Evolutionary conservation across 164 flowering plant species (phyloP).

Genomic region (Cinnamomum micranthum): DNA sequence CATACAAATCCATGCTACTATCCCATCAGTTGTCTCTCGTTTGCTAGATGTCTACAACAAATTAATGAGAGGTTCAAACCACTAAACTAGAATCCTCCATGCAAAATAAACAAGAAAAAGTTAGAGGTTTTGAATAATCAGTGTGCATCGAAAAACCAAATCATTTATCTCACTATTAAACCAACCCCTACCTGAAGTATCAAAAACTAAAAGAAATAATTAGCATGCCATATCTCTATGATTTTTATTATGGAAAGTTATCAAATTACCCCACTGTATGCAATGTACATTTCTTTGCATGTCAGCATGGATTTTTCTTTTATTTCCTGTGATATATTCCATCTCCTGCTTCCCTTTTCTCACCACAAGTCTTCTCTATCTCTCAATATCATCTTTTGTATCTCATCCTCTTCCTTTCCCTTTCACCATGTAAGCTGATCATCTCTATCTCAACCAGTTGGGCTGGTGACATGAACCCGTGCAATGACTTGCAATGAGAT

Average conservation of each 20-base stretch:
- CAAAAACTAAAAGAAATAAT: too few species aligned
- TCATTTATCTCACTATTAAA: conserved; percentile 3
- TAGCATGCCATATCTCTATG: too few species aligned
- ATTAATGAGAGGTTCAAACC: too few species aligned
- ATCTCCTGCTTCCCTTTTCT: conserved; percentile 8
- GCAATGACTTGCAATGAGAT: conserved; percentile 49
- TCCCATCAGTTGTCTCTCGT: too few species aligned
- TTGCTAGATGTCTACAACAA: too few species aligned
- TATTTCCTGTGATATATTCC: conserved; percentile 15
- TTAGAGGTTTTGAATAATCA: not conserved
- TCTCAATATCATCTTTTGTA: conserved; percentile 1
- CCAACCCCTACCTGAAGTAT: not conserved
- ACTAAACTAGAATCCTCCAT: too few species aligned
- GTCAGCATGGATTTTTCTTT: not conserved
- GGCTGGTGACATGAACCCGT: conserved; percentile 11
- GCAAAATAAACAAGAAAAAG: too few species aligned
- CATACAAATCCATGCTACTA: too few species aligned
- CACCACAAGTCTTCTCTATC: conserved; percentile 5
- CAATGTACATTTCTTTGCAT: not conserved
- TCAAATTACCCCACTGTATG: not conserved
- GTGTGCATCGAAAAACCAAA: not conserved
- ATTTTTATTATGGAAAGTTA: not conserved
- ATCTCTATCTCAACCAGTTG: conserved; percentile 16
- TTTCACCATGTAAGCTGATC: conserved; percentile 13
- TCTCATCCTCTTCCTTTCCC: conserved; percentile 12